These are phyloP conservation scores for Trametes villosa DNA, from an alignment of 768 basidiomycete genomes.

Conservation along the genomic window DNA sequence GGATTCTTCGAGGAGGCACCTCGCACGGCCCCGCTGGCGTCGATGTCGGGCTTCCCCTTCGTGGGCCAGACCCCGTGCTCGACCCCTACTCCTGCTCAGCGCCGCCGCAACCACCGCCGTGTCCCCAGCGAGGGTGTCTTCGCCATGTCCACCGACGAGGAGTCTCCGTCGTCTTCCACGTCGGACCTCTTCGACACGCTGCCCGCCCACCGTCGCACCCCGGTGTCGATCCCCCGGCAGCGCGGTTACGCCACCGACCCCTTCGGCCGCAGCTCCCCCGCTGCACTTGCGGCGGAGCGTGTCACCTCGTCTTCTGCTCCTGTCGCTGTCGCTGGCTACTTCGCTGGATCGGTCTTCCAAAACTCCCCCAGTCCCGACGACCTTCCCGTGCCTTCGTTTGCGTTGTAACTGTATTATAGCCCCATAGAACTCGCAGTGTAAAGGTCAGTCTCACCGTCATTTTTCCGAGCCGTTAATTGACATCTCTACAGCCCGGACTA, in stretches of 20 bases:
- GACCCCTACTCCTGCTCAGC: slow-evolving; percentile 45
- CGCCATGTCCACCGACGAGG: slow-evolving; percentile 75
- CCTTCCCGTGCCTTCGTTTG: slow-evolving; percentile 69
- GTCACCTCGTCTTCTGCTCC: slow-evolving; percentile 27
- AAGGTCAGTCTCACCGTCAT: slow-evolving; percentile 38
- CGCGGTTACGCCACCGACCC: slow-evolving; percentile 18
- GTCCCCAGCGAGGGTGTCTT: slow-evolving; percentile 79
- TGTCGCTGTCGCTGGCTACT: slow-evolving; percentile 51
- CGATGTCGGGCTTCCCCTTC: slow-evolving; percentile 47
- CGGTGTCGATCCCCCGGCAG: slow-evolving; percentile 20
- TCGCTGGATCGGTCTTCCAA: slow-evolving; percentile 84
- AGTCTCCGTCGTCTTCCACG: slow-evolving; percentile 47
- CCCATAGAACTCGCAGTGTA: slow-evolving; percentile 41
- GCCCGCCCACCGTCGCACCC: slow-evolving; percentile 6
- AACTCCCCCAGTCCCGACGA: slow-evolving; percentile 87
- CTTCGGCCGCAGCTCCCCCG: slow-evolving; percentile 4
- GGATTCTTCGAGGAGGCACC: slow-evolving; percentile 43
- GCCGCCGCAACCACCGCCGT: slow-evolving; percentile 52
- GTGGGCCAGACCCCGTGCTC: slow-evolving; percentile 29
- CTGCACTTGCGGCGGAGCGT: slow-evolving; percentile 14
- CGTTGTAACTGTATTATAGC: slow-evolving; percentile 43
- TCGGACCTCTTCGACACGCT: slow-evolving; percentile 37
- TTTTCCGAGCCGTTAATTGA: slow-evolving; percentile 1
- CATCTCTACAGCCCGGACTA: slow-evolving; percentile 39
- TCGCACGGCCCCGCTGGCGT: slow-evolving; percentile 55